Percentiles rank a stretch among this genome's conserved stretches.
Evolutionary conservation across 2,329 filamentous ascomycete genomes (phyloP).

Genomic region (Aureobasidium melanogenum): DNA sequence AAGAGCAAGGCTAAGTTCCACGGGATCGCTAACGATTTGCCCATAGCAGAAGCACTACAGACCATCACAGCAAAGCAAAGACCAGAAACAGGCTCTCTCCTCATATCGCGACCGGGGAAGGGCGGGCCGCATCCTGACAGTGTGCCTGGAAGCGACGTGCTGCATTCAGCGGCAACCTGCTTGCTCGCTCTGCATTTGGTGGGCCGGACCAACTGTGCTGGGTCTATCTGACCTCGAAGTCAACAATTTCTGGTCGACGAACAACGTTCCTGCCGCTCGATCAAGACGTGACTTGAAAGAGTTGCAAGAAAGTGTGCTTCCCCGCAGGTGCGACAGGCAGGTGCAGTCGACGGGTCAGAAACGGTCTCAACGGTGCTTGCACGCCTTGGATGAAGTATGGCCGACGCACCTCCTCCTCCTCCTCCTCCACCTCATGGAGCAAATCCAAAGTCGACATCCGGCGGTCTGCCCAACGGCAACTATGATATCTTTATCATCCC

Average conservation of each 20-base stretch:
- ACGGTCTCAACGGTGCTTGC: not conserved
- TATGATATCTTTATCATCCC: conserved; percentile 98
- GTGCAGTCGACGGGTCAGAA: not conserved
- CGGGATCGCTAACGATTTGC: not conserved
- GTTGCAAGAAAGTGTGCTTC: not conserved
- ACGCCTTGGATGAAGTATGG: not conserved
- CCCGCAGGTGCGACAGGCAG: not conserved
- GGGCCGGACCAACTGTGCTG: not conserved
- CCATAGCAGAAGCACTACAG: not conserved
- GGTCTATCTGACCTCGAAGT: not conserved
- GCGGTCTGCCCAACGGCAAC: conserved; percentile 72
- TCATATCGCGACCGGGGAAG: not conserved
- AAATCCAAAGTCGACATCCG: conserved; percentile 57
- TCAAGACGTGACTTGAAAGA: not conserved
- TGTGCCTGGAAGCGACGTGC: not conserved
- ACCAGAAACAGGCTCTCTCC: not conserved
- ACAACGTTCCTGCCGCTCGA: not conserved
- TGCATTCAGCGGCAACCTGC: not conserved
- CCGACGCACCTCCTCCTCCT: conserved; percentile 52
- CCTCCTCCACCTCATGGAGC: conserved; percentile 80
- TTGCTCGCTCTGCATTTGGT: not conserved
- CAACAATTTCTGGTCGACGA: not conserved
- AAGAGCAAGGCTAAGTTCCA: not conserved
- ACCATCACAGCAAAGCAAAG: not conserved
- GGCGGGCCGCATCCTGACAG: conserved; percentile 2